Base-by-base conservation (phyloP, 441 rosid species). In the Populus trichocarpa region DNA sequence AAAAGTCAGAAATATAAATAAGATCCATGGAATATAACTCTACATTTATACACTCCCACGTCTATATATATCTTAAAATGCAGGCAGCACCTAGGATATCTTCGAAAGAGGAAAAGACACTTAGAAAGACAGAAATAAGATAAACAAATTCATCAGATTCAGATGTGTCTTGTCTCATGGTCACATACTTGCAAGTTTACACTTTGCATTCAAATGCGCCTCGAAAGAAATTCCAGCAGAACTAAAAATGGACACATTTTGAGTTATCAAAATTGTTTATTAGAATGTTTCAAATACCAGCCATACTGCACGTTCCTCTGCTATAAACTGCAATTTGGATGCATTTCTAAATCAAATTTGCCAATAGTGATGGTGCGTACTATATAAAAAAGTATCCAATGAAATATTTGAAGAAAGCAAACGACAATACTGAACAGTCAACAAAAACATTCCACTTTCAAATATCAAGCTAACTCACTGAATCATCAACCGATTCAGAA, bases 341-440 rank as follows among this genome's bases (percentile, higher is more conserved):
- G 71, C 69, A 75, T 83, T 86, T 93, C 87, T 82, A 84, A 86
- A 84, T 83, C 88, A 78, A 91, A 89, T 85, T 88, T 82, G 71
- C 89, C 83, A 67, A 91, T 75, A 87, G 92, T 93, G 78, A 79
- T 85, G 80, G 57, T 50, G 7, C 6, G 57, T 14, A 14, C 57
- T 50, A 16, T 50, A 50, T 50, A 50, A 50, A 50, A 46, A 50
- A 50, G 57, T 50, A 50, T 5, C 57, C 57, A 50, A 50, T 50
- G 57, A 50, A 50, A 50, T 50, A 50, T 16, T 50, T 50, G 57
- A 14, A 14, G 20, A 14, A 50, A 50, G 57, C 57, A 50, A 14
- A 5, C 57, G 57, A 50, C 2, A 50, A 50, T 14, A 69, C 82
- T 77, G 89, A 78, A 83, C 80, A 84, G 42, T 80, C 84, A 82